phyloP scores from a whole-genome alignment of 345 rosid genomes.

The Hirschfeldia incana region DNA sequence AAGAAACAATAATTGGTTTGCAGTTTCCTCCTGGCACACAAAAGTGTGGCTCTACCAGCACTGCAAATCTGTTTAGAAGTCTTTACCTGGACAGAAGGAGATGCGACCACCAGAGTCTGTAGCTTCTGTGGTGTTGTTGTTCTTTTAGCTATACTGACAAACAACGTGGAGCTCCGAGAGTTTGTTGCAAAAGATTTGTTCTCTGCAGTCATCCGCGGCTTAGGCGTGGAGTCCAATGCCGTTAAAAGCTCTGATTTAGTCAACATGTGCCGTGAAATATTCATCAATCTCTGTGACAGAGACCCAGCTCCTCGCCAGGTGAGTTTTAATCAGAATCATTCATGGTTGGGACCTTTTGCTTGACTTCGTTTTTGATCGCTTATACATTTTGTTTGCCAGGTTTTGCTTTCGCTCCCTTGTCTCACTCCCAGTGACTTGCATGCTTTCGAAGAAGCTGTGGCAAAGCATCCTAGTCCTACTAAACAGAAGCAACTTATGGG shows the following conservation, averaged over 20 bases:
- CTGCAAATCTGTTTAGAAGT: constrained; percentile 71
- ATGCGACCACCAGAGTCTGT: constrained; percentile 69
- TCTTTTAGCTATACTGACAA: constrained; percentile 63
- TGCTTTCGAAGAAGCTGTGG: constrained; percentile 85
- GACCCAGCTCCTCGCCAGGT: constrained; percentile 91
- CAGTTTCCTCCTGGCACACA: constrained; percentile 81
- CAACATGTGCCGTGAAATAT: constrained; percentile 83
- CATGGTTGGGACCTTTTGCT: too few relatives aligned
- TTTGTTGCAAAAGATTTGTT: constrained; percentile 77
- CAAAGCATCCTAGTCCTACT: constrained; percentile 77
- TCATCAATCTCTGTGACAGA: constrained; percentile 67
- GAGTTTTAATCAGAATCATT: constrained; percentile 21
- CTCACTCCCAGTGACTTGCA: constrained; percentile 61
- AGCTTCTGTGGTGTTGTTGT: constrained; percentile 64
- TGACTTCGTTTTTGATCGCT: background rate
- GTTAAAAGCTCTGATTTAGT: constrained; percentile 68
- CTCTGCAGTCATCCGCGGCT: constrained; percentile 60
- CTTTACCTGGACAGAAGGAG: constrained; percentile 87
- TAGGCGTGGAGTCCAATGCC: constrained; percentile 86
- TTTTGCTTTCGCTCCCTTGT: constrained; percentile 79
- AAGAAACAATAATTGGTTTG: background rate
- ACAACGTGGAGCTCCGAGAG: constrained; percentile 58
- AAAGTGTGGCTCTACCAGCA: constrained; percentile 64
- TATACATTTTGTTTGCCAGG: constrained; percentile 38
- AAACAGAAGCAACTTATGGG: constrained; percentile 82